These are phyloP conservation scores for Ceratocystis destructans DNA, from an alignment of 2,329 filamentous ascomycete species.

Conservation along the genomic window DNA sequence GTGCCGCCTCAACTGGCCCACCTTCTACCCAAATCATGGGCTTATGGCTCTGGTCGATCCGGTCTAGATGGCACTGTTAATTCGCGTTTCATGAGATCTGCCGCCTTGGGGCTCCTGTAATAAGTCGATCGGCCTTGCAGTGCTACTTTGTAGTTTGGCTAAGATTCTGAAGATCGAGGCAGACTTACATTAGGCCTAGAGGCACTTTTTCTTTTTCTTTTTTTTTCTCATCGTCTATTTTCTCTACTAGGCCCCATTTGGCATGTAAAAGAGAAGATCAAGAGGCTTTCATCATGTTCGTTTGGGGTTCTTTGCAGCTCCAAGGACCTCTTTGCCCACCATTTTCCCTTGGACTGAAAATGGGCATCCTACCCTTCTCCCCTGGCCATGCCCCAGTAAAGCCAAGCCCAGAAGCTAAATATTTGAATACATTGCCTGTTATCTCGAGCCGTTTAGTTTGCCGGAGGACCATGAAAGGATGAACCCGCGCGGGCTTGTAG, in stretches of 20 bases:
- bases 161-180: background rate
- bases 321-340: background rate
- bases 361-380: background rate
- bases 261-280: background rate
- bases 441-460: background rate
- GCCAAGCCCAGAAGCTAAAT: too few relatives aligned
- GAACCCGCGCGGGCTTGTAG: background rate
- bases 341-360: background rate
- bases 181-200: background rate
- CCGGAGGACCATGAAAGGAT: background rate
- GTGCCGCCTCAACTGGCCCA: background rate
- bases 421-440: too few relatives aligned
- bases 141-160: background rate
- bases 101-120: background rate
- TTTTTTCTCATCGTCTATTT: background rate
- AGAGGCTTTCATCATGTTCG: background rate
- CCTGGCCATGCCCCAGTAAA: background rate
- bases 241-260: background rate
- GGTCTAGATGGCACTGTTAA: background rate
- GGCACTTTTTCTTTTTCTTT: background rate
- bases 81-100: slow-evolving; percentile 2
- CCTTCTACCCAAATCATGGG: background rate
- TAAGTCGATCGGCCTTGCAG: background rate
- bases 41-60: background rate
- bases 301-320: background rate